Evolutionary conservation across 148 eudicot genomes (phyloP), one percentile per base, ranked within the genome.

Genomic region (Amaranthus palmeri): DNA sequence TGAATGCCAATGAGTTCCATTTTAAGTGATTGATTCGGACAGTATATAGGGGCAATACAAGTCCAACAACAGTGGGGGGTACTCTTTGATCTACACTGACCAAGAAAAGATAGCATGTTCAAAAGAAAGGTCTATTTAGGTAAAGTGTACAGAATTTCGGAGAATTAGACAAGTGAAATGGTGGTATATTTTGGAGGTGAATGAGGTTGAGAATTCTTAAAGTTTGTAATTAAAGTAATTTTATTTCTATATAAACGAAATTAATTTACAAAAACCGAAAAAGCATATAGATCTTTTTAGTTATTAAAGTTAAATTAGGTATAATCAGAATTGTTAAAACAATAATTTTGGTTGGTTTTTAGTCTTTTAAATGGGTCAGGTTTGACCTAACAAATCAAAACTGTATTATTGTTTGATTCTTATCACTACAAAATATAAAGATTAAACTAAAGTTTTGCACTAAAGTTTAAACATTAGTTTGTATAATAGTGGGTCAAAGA

Each of bases 191-290:
- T 13, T 14, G 14, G 62, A 57, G 54, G 75, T 71, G 72, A 71
- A 50, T 61, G 67, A 64, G 68, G 49, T 56, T 70, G 75, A 15
- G 53, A 71, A 76, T 12, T 56, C 65, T 17, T 65, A 64, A 54
- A 18, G 48, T 0, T 65, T 8, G 44, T 45, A 54, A 70, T 46
- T 70, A 53, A 64, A 76, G 70, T 65, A 54, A 56, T 40, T 49
- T 77, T 57, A 56, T 71, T 55, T 65, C 15, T 49, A 62, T 51
- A 58, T 11, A 53, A 53, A 25, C 4, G 58, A 10, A 40, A 60
- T 43, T 18, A 58, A 63, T 14, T 43, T 61, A 13, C n/a, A 52
- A 68, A 12, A 17, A 25, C 36, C 36, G 47, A 61, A 63, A 63
- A 4, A 46, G 40, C 36, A 25, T 25, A 25, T 25, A 25, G 36